phyloP scores from a whole-genome alignment of 1,284 basidiomycete genomes.

The Rhodotorula glutinis region DNA sequence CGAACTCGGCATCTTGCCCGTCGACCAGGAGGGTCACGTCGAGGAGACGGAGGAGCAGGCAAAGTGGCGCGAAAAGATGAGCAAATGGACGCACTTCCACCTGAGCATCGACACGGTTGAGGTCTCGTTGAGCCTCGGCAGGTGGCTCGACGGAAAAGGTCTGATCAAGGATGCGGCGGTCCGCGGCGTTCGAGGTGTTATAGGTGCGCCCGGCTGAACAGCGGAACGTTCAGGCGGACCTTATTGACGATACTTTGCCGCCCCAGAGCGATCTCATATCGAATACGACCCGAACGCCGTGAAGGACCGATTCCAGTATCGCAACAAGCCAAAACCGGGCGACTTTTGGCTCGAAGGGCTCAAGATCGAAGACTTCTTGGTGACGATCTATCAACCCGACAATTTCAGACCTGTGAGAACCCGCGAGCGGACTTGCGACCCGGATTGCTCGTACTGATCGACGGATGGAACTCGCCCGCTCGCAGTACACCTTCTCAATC shows the following conservation, averaged over 20 bases:
- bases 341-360: constrained; percentile 92
- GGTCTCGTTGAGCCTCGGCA: constrained; percentile 85
- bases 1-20: constrained; percentile 41
- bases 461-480: no score
- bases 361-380: constrained; percentile 83
- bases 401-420: constrained; percentile 72
- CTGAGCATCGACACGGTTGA: constrained; percentile 90
- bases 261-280: constrained; percentile 87
- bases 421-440: no score
- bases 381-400: constrained; percentile 92
- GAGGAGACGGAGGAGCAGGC: constrained; percentile 29
- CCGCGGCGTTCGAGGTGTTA: constrained; percentile 87
- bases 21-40: constrained; percentile 9
- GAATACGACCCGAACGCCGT: constrained; percentile 67
- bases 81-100: constrained; percentile 83
- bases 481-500: constrained; percentile 78
- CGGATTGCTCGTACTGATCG: no score
- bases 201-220: constrained; percentile 60
- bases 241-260: no score
- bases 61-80: constrained; percentile 20
- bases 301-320: constrained; percentile 73
- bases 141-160: constrained; percentile 96
- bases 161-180: constrained; percentile 85
- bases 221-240: no score
- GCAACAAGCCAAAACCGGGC: constrained; percentile 68